A percentile compares a stretch with the other conserved stretches of the same genome.
phyloP scores from a whole-genome alignment of 2,329 filamentous ascomycete species.

The Paracoccidioides brasiliensis region DNA sequence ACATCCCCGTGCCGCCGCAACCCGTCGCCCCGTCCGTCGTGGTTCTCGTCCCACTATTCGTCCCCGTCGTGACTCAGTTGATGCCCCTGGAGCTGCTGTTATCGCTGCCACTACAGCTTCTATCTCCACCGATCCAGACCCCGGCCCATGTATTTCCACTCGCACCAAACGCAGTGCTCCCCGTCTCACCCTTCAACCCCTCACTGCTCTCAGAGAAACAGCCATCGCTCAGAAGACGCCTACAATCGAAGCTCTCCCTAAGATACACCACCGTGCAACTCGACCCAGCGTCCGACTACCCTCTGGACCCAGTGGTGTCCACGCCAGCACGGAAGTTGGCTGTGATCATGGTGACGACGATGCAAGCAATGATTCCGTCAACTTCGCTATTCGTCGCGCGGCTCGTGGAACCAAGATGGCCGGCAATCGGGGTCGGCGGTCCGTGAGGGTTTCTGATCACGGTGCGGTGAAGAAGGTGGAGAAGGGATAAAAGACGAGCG shows the following conservation, averaged over 20 bases:
- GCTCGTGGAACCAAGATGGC: background rate
- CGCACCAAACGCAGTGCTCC: background rate
- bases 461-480: constrained; percentile 2
- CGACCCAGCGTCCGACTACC: background rate
- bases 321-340: background rate
- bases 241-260: background rate
- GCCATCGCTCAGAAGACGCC: background rate
- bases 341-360: background rate
- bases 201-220: background rate
- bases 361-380: background rate
- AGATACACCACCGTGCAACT: background rate
- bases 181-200: background rate
- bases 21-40: background rate
- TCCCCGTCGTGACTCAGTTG: background rate
- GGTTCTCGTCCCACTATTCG: background rate
- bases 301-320: background rate
- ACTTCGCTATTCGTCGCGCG: background rate
- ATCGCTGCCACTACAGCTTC: background rate
- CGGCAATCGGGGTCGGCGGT: background rate
- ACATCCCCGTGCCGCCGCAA: constrained; percentile 3
- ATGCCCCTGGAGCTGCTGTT: background rate
- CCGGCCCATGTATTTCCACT: background rate
- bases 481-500: background rate
- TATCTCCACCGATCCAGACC: background rate
- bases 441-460: background rate